A percentile compares a stretch with the other conserved stretches of the same genome.
Conservation (phyloP, 306 rosid species). For the Acacia confusa region DNA sequence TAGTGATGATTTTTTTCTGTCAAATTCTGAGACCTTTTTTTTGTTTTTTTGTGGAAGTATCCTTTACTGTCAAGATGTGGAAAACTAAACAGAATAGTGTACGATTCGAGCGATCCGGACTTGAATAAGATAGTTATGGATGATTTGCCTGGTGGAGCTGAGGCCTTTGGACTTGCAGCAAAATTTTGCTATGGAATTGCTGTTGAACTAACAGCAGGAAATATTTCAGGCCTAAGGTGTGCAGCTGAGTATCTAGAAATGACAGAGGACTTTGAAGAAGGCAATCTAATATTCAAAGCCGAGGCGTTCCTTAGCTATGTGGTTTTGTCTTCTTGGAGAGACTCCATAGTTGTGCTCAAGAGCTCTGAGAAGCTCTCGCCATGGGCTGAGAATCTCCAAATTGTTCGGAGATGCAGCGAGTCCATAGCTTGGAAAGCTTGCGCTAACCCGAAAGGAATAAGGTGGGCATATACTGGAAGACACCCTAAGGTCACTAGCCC, state of each 20-base stretch:
- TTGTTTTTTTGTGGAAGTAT: slow-evolving; percentile 53
- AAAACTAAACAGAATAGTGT: slow-evolving; percentile 82
- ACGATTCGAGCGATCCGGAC: slow-evolving; percentile 65
- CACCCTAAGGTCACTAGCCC: slow-evolving; percentile 69
- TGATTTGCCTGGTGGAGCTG: slow-evolving; percentile 89
- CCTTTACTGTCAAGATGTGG: slow-evolving; percentile 94
- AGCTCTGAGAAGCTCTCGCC: slow-evolving; percentile 97
- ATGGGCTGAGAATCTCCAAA: slow-evolving; percentile 96
- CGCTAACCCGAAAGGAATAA: slow-evolving; percentile 91
- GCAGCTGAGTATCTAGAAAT: slow-evolving; percentile 92
- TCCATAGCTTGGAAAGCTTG: slow-evolving; percentile 99
- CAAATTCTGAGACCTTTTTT: slow-evolving; percentile 29
- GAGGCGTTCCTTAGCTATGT: slow-evolving; percentile 98
- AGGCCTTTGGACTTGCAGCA: slow-evolving; percentile 81
- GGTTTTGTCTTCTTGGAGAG: slow-evolving; percentile 96
- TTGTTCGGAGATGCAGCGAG: slow-evolving; percentile 91
- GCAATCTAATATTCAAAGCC: slow-evolving; percentile 95
- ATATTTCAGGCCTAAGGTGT: slow-evolving; percentile 93
- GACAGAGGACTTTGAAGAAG: slow-evolving; percentile 98
- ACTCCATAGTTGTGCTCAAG: slow-evolving; percentile 86
- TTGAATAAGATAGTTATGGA: slow-evolving; percentile 66
- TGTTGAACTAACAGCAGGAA: slow-evolving; percentile 87
- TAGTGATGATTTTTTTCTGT: neutral
- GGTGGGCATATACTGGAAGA: slow-evolving; percentile 94
- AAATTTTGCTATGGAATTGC: slow-evolving; percentile 91